Percentiles rank a stretch among this genome's conserved stretches.
These are phyloP conservation scores for Yamadazyma tumulicola DNA, from an alignment of 805 yeast genomes.

Conservation along the genomic window DNA sequence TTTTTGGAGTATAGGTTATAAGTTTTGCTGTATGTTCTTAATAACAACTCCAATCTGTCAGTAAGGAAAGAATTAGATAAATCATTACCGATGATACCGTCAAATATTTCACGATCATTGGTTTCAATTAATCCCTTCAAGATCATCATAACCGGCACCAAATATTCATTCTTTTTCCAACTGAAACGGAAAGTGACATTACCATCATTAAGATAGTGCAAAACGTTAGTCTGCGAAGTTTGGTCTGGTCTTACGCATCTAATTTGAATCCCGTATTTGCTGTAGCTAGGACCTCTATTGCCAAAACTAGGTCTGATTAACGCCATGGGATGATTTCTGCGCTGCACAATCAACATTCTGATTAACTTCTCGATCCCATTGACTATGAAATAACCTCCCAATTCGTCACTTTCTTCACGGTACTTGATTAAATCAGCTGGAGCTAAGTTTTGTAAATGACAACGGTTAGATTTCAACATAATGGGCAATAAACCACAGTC, in stretches of 20 bases:
- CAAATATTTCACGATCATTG: slow-evolving; percentile 92
- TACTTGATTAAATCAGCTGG: slow-evolving; percentile 75
- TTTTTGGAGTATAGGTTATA: slow-evolving; percentile 75
- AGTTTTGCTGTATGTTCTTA: slow-evolving; percentile 75
- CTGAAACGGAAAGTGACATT: slow-evolving; percentile 94
- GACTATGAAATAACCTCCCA: slow-evolving; percentile 94
- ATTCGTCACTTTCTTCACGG: slow-evolving; percentile 91
- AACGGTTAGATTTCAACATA: slow-evolving; percentile 87
- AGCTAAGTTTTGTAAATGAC: slow-evolving; percentile 80
- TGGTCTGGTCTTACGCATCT: slow-evolving; percentile 95
- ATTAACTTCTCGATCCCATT: slow-evolving; percentile 96
- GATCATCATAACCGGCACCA: slow-evolving; percentile 90
- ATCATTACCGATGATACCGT: slow-evolving; percentile 92
- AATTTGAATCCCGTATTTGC: slow-evolving; percentile 89
- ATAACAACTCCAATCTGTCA: slow-evolving; percentile 91
- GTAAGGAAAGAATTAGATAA: slow-evolving; percentile 86
- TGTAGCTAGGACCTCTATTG: slow-evolving; percentile 88
- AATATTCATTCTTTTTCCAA: slow-evolving; percentile 94
- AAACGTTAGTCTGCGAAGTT: slow-evolving; percentile 95
- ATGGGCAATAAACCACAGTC: slow-evolving; percentile 90
- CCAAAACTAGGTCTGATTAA: slow-evolving; percentile 90
- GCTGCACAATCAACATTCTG: slow-evolving; percentile 96
- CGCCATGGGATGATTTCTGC: slow-evolving; percentile 98
- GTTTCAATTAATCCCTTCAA: slow-evolving; percentile 87
- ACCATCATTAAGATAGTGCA: slow-evolving; percentile 94